Evolutionary conservation across 2,329 filamentous ascomycete species (phyloP).

Genomic region (Cercospora zeina): DNA sequence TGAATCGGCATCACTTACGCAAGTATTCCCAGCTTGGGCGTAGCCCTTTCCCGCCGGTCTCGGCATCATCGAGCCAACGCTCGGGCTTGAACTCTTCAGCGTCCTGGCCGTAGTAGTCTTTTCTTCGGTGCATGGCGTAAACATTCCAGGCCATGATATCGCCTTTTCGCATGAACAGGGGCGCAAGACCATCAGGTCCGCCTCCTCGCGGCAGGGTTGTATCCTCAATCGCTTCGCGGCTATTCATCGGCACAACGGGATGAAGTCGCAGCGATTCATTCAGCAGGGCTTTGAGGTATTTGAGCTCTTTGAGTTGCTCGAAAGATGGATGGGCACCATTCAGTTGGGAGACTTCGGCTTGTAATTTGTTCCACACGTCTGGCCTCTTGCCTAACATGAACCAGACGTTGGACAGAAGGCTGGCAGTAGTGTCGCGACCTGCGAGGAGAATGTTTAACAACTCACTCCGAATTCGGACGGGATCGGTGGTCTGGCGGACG

Average conservation of each 20-base stretch:
- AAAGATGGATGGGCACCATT: conserved; percentile 45
- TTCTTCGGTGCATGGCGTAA: conserved; percentile 71
- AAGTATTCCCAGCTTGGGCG: conserved; percentile 42
- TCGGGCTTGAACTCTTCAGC: conserved; percentile 46
- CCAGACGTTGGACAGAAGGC: conserved; percentile 52
- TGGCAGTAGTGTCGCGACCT: conserved; percentile 57
- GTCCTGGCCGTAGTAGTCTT: conserved; percentile 51
- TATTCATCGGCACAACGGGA: conserved; percentile 76
- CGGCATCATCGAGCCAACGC: conserved; percentile 41
- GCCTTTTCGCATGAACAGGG: conserved; percentile 66
- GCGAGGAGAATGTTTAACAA: conserved; percentile 55
- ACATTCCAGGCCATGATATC: conserved; percentile 66
- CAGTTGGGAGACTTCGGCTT: conserved; percentile 36
- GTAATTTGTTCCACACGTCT: conserved; percentile 37
- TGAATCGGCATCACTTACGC: conserved; percentile 9
- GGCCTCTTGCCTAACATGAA: conserved; percentile 39
- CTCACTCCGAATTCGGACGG: conserved; percentile 51
- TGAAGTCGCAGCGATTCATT: conserved; percentile 78
- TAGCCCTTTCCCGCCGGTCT: conserved; percentile 36
- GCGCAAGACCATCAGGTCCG: conserved; percentile 54
- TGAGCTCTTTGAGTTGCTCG: conserved; percentile 41
- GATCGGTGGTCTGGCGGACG: conserved; percentile 50
- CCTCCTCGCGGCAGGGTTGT: conserved; percentile 72
- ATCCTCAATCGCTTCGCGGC: conserved; percentile 69
- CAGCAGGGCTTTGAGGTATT: conserved; percentile 59